Conservation (phyloP, 208 protist species). For the Leishmania mexicana region DNA sequence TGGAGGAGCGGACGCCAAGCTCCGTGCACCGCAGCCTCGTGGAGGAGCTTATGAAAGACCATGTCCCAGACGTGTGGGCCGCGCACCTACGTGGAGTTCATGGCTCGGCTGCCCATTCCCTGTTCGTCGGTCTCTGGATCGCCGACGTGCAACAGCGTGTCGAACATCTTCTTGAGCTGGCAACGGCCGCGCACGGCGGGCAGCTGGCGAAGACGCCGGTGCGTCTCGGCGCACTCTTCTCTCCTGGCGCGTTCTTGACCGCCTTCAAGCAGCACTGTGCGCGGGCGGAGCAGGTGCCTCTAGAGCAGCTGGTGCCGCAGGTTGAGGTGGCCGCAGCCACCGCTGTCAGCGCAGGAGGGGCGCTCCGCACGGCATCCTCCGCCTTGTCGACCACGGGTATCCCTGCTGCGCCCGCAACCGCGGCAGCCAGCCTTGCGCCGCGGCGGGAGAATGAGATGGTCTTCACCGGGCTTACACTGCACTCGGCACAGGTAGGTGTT, state of each 20-base stretch:
- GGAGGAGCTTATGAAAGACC: conserved; percentile 72
- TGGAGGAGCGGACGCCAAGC: conserved; percentile 84
- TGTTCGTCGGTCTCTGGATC: conserved; percentile 61
- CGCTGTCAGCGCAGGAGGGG: background rate
- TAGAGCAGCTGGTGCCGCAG: conserved; percentile 93
- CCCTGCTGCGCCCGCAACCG: background rate
- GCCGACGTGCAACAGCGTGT: conserved; percentile 64
- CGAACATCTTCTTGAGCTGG: conserved; percentile 58
- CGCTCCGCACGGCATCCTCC: background rate
- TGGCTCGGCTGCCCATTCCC: conserved; percentile 36
- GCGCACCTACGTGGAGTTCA: conserved; percentile 41
- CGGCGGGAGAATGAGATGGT: background rate
- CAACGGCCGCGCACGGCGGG: conserved; percentile 38
- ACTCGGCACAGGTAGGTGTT: conserved; percentile 51
- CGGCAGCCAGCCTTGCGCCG: conserved; percentile 15
- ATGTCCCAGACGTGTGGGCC: conserved; percentile 89
- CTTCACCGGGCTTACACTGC: conserved; percentile 47
- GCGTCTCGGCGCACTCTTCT: conserved; percentile 95
- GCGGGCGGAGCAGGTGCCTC: conserved; percentile 76
- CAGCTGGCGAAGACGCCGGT: conserved; percentile 49
- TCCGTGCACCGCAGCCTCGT: conserved; percentile 90
- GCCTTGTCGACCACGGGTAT: background rate
- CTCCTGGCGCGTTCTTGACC: conserved; percentile 96
- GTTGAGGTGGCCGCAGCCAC: conserved; percentile 43
- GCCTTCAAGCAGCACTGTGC: conserved; percentile 96